Evolutionary conservation across 1,284 basidiomycete genomes (phyloP).

Genomic region (Trichosporon coremiiforme): DNA sequence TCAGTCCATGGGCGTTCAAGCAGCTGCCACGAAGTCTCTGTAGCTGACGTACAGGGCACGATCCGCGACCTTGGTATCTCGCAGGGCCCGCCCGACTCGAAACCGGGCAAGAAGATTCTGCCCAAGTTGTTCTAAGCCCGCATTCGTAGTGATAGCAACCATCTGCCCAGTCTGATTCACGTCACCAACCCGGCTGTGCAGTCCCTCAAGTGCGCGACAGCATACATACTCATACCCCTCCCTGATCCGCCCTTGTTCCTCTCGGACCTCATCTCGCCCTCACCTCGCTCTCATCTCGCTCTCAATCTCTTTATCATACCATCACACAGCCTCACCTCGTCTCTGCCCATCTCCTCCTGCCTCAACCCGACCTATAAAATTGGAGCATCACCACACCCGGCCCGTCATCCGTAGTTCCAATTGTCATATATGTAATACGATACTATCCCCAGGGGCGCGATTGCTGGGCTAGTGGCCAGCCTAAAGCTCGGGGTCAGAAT

Average conservation of each 20-base stretch:
- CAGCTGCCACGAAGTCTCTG: too few relatives aligned
- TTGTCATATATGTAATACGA: slow-evolving; percentile 9
- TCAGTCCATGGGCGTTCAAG: too few relatives aligned
- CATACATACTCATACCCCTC: neutral
- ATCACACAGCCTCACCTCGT: neutral
- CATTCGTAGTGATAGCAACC: neutral
- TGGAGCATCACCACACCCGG: neutral
- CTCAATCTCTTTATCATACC: neutral
- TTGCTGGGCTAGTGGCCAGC: too few relatives aligned
- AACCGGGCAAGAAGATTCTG: slow-evolving; percentile 24
- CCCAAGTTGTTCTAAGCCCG: slow-evolving; percentile 7
- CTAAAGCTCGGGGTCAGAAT: too few relatives aligned
- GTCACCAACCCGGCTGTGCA: too few relatives aligned
- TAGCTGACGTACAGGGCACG: slow-evolving; percentile 39
- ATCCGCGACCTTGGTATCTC: slow-evolving; percentile 51
- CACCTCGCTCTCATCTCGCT: neutral
- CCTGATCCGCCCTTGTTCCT: neutral
- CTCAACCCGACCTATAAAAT: neutral
- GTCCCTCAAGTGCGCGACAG: too few relatives aligned
- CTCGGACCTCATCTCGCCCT: neutral
- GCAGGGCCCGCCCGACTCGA: slow-evolving; percentile 47
- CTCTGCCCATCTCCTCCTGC: neutral
- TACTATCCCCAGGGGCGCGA: neutral
- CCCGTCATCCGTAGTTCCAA: neutral
- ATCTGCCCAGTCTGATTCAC: too few relatives aligned